phyloP scores from a whole-genome alignment of 2,329 filamentous ascomycete species.

The Fusarium sp. region DNA sequence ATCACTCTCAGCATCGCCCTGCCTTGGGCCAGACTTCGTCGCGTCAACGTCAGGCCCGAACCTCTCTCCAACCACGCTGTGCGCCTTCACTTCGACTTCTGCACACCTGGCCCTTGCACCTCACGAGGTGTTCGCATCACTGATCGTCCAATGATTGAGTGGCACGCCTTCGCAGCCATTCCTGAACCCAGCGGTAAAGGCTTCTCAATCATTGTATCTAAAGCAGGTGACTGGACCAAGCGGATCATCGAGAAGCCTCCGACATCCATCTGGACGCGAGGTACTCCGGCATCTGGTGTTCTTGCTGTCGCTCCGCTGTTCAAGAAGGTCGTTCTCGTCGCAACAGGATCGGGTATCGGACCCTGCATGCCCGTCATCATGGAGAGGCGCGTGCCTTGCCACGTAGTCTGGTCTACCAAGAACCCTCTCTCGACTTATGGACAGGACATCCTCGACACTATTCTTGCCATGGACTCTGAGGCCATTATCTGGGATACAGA shows the following conservation, averaged over 20 bases:
- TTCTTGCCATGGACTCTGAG: constrained; percentile 18
- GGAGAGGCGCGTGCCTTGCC: constrained; percentile 30
- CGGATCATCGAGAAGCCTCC: constrained; percentile 67
- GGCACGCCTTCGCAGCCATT: constrained; percentile 76
- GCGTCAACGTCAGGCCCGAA: constrained; percentile 68
- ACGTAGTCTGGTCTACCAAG: constrained; percentile 33
- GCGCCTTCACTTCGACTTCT: constrained; percentile 72
- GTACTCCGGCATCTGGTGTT: constrained; percentile 65
- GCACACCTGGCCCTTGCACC: constrained; percentile 50
- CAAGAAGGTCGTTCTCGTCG: constrained; percentile 34
- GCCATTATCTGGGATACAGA: constrained; percentile 63
- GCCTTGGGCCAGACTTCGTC: constrained; percentile 71
- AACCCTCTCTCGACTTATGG: constrained; percentile 29
- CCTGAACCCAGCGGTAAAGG: constrained; percentile 60
- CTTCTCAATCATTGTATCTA: constrained; percentile 72
- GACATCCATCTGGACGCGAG: constrained; percentile 68
- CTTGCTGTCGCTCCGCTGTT: constrained; percentile 27
- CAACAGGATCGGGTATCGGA: constrained; percentile 32
- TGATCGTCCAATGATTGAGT: constrained; percentile 68
- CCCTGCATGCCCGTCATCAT: constrained; percentile 31
- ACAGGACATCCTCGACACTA: constrained; percentile 17
- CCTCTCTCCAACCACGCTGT: constrained; percentile 73
- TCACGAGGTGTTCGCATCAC: constrained; percentile 59
- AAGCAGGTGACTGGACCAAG: constrained; percentile 75
- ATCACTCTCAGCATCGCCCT: constrained; percentile 23